Evolutionary conservation across 352 stramenopile species (phyloP), one percentile per base, ranked within the genome.

Genomic region (Phytophthora palmivora): DNA sequence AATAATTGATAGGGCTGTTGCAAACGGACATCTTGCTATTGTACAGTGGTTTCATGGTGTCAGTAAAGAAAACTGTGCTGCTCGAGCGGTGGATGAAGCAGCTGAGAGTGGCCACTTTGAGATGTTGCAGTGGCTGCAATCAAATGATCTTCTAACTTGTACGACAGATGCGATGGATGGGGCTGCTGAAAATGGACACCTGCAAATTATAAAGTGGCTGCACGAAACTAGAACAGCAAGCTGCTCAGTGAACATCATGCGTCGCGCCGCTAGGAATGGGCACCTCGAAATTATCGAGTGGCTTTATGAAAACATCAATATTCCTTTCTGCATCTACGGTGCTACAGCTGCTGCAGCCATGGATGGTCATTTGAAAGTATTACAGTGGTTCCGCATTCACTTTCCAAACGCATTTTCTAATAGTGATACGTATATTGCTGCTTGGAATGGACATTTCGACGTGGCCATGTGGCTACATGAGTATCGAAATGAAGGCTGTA

Each of bases 191-290:
- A 43, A 33, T 8, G 46, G 46, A 10, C 30, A 53, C 14, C 14
- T 53, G n/a, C 30, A 53, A 2, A 9, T 38, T 4, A 10, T 55
- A 8, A 55, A 55, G 18, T 55, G n/a, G n/a, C n/a, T n/a, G n/a
- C n/a, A n/a, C n/a, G n/a, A n/a, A n/a, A n/a, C n/a, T n/a, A n/a
- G n/a, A 14, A 44, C 0, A 34, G 21, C 5, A 44, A 1, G 10
- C n/a, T 43, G 14, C 11, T 6, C 18, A 4, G 0, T 6, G 4
- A 34, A 37, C 18, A 14, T 19, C 6, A 34, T 33, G 33, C 14
- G 8, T 2, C n/a, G 26, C 3, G 32, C 33, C 6, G 47, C 33
- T 4, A 44, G 28, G 3, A 36, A 34, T 34, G 47, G 32, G 2
- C 33, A 55, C n/a, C 19, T 44, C 6, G 33, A 43, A 6, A 32